Conservation (phyloP, 495 filamentous ascomycete genomes). For the Letharia lupina region DNA sequence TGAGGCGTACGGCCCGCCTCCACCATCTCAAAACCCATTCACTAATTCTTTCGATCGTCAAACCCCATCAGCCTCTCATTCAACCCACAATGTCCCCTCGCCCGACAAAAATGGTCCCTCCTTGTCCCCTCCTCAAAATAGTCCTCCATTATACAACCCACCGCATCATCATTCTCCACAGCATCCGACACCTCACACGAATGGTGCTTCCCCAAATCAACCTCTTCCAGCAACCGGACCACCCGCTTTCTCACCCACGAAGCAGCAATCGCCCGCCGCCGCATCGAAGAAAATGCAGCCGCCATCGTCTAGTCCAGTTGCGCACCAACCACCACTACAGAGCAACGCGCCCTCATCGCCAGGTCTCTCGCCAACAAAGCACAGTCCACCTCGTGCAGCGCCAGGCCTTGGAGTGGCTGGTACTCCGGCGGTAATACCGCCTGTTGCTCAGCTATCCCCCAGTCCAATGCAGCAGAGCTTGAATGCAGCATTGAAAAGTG, state of each 20-base stretch:
- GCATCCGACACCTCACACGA: constrained; percentile 34
- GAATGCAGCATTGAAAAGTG: constrained; percentile 15
- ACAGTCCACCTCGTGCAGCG: constrained; percentile 45
- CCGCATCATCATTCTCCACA: constrained; percentile 34
- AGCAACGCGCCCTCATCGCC: constrained; percentile 47
- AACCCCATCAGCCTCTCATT: constrained; percentile 42
- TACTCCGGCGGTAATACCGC: constrained; percentile 41
- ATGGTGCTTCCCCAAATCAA: constrained; percentile 29
- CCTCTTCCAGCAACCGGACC: constrained; percentile 23
- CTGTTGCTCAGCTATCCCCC: constrained; percentile 43
- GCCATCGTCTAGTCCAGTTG: constrained; percentile 35
- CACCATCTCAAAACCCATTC: constrained; percentile 25
- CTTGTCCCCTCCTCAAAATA: constrained; percentile 46
- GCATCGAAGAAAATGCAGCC: constrained; percentile 28
- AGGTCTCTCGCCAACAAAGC: constrained; percentile 71
- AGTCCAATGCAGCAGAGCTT: constrained; percentile 42
- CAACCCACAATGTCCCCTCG: constrained; percentile 32
- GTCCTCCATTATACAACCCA: constrained; percentile 34
- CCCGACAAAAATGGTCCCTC: constrained; percentile 41
- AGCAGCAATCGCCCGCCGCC: constrained; percentile 26
- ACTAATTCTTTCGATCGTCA: constrained; percentile 31
- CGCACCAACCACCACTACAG: constrained; percentile 33
- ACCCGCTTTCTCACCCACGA: constrained; percentile 23
- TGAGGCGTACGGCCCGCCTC: constrained; percentile 29
- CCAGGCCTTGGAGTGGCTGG: constrained; percentile 20